These are phyloP conservation scores for Tolypocladium pustulatum DNA, from an alignment of 2,329 filamentous ascomycete genomes.

Conservation along the genomic window DNA sequence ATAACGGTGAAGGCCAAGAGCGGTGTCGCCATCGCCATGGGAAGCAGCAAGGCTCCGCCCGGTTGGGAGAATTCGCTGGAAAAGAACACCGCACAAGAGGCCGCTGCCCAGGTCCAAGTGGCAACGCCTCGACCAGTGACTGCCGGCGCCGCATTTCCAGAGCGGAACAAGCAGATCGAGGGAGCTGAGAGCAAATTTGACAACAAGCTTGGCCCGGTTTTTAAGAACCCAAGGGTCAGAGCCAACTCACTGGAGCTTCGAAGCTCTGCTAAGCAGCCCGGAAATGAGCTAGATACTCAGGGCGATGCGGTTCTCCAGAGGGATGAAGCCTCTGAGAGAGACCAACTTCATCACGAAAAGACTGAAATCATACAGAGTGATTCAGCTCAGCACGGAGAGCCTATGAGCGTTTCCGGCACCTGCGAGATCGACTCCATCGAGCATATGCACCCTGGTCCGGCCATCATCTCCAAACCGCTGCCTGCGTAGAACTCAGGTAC, in stretches of 20 bases:
- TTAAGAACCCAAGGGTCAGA: background rate
- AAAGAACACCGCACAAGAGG: background rate
- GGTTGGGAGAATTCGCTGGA: background rate
- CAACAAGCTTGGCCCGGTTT: background rate
- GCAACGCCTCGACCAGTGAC: background rate
- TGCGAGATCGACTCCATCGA: background rate
- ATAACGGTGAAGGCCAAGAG: background rate
- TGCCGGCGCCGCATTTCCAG: background rate
- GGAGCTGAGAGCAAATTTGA: background rate
- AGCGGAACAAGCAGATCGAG: too few species aligned
- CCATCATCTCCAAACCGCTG: background rate
- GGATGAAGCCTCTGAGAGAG: background rate
- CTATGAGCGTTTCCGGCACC: background rate
- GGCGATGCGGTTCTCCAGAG: background rate
- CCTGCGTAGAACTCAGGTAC: constrained; percentile 9
- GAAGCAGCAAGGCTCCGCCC: constrained; percentile 4
- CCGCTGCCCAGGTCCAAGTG: background rate
- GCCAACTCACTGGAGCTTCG: background rate
- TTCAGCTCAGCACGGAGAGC: background rate
- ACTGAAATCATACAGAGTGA: background rate
- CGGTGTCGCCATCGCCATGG: constrained; percentile 9
- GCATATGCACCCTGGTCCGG: too few species aligned
- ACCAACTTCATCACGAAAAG: background rate
- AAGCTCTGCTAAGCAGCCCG: background rate
- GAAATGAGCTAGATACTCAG: background rate